Evolutionary conservation across 805 yeast species (phyloP).

Genomic region (Vanderwaltozyma tropicalis): DNA sequence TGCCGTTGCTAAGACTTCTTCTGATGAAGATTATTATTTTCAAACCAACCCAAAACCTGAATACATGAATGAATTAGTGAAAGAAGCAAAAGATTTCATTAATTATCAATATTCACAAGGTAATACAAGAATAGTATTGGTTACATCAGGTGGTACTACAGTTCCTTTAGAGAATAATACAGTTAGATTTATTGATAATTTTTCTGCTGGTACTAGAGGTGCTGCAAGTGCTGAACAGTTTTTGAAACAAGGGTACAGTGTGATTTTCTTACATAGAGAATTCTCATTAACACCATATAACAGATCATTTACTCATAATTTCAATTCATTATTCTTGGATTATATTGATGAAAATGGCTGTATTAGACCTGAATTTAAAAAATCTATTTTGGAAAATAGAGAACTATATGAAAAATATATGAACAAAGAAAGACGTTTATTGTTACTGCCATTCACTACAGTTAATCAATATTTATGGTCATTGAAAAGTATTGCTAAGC

Average conservation of each 20-base stretch:
- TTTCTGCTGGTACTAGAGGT: constrained; percentile 96
- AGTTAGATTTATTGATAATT: constrained; percentile 91
- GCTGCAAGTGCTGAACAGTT: constrained; percentile 92
- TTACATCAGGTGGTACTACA: constrained; percentile 95
- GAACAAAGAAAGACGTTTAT: constrained; percentile 22
- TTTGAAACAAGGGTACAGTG: constrained; percentile 78
- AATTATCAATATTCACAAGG: constrained; percentile 36
- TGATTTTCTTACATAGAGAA: constrained; percentile 84
- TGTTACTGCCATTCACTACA: constrained; percentile 82
- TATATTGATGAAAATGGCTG: constrained; percentile 55
- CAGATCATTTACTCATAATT: constrained; percentile 78
- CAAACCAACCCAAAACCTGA: constrained; percentile 59
- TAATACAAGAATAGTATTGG: constrained; percentile 55
- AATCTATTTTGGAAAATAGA: constrained; percentile 52
- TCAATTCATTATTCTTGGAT: constrained; percentile 69
- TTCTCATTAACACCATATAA: constrained; percentile 86
- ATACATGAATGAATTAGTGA: constrained; percentile 53
- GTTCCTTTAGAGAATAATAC: constrained; percentile 96
- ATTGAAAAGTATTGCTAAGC: constrained; percentile 52
- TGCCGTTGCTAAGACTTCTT: constrained; percentile 61
- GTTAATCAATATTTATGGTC: constrained; percentile 91
- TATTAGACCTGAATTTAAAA: constrained; percentile 50
- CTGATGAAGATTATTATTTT: constrained; percentile 66
- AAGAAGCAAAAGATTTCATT: constrained; percentile 52
- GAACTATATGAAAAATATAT: constrained; percentile 27